A percentile compares a stretch with the other conserved stretches of the same genome.
These are phyloP conservation scores for Solanum neorickii DNA, from an alignment of 257 asterid genomes.

Conservation along the genomic window DNA sequence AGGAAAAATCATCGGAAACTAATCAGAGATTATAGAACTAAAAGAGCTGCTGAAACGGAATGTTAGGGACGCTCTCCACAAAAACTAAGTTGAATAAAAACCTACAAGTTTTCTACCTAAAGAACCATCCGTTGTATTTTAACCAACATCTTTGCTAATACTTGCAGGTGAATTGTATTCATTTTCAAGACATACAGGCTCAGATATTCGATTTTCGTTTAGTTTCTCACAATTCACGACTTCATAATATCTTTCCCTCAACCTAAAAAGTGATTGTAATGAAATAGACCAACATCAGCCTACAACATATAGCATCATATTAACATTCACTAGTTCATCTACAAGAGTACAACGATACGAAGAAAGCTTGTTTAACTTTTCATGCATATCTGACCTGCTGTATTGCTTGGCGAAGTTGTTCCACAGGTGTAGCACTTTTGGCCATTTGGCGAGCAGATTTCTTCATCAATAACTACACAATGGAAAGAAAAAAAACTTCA, in stretches of 20 bases:
- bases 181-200: background rate
- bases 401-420: constrained; percentile 63
- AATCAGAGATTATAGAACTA: background rate
- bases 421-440: constrained; percentile 69
- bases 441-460: constrained; percentile 63
- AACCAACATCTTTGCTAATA: background rate
- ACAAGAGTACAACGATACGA: background rate
- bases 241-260: background rate
- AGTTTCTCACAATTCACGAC: background rate
- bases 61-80: background rate
- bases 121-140: background rate
- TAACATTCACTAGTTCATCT: background rate
- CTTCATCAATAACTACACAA: constrained; percentile 73
- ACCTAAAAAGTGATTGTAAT: background rate
- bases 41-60: background rate
- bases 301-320: background rate
- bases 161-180: background rate
- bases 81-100: background rate
- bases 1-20: background rate
- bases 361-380: background rate
- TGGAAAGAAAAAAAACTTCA: background rate
- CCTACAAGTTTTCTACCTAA: background rate
- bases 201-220: background rate
- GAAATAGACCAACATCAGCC: background rate
- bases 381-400: constrained; percentile 56